A percentile compares a stretch with the other conserved stretches of the same genome.
Evolutionary conservation across 2,329 filamentous ascomycete species (phyloP).

Genomic region (Coniella vitis): DNA sequence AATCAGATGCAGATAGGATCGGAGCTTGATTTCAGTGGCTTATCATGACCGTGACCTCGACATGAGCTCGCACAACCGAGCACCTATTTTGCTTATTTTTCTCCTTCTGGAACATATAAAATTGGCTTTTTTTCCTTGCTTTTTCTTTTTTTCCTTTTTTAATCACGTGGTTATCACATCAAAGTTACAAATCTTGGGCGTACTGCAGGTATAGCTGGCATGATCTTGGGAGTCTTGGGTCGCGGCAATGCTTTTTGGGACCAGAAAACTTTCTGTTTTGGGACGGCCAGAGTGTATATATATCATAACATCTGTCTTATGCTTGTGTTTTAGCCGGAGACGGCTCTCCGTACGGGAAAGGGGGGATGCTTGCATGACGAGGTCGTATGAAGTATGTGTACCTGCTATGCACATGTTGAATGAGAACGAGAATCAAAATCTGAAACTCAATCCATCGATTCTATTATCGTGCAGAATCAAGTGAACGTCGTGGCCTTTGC

Average conservation of each 20-base stretch:
- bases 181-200: neutral
- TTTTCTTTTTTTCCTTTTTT: neutral
- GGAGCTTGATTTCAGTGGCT: constrained; percentile 34
- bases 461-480: no score
- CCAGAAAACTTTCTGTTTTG: no score
- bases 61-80: no score
- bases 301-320: no score
- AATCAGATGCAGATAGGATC: constrained; percentile 23
- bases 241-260: neutral
- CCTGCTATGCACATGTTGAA: neutral
- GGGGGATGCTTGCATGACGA: neutral
- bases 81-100: neutral
- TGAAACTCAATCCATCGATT: no score
- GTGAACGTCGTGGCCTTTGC: no score
- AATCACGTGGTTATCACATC: neutral
- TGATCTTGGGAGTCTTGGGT: neutral
- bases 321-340: neutral
- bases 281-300: no score
- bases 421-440: neutral
- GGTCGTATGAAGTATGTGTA: neutral
- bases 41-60: constrained; percentile 24
- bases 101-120: neutral
- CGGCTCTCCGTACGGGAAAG: neutral
- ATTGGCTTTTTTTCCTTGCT: neutral
- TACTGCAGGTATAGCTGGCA: neutral